Base-by-base conservation (phyloP, 2,329 filamentous ascomycete species). In the Penicillium sp. region DNA sequence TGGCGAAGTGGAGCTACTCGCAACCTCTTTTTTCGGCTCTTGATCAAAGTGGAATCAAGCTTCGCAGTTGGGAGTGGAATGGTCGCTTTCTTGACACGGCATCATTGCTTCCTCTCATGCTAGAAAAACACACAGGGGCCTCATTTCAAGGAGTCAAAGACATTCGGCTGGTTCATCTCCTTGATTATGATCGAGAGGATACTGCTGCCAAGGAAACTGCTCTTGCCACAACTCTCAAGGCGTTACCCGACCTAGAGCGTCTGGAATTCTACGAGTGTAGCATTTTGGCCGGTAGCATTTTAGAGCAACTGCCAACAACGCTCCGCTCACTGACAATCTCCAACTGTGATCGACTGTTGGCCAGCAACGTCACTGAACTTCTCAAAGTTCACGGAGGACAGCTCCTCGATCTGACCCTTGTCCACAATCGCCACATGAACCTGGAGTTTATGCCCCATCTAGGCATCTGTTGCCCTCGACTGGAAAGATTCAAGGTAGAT, bases 341-440 rank as follows among this genome's bases (percentile, higher is more conserved):
- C 62, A 93, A 95, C 65, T 97, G 92, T 69, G 88, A 88, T 75
- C 85, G 90, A 60, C 75, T 96, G 10, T 86, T 81, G 4, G 88
- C 91, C 1, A 81, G 86, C 4, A 82, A 87, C 57, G 76, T 97
- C 23, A 77, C 80, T 26, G 70, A 39, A 74, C 0, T 96, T 89
- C 67, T 80, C 97, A 42, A 70, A 79, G 6, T 83, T 1, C 86
- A 91, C 65, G 93, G 92, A 0, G 74, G 78, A 23, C 77, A 84
- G n/a, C 77, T 98, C 23, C 82, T 83, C 52, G 83, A 84, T 37
- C 80, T 98, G 8, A 83, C 81, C 1, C 78, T 97, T 5, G 85
- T 88, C 53, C 90, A 96, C 74, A 96, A 96, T 67, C 87, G 91
- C 60, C 86, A 88, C 2, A 79, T 97, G 39, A 89, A 87, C 66